Base-by-base conservation (phyloP, 305 asterid species). In the Lippia alba region DNA sequence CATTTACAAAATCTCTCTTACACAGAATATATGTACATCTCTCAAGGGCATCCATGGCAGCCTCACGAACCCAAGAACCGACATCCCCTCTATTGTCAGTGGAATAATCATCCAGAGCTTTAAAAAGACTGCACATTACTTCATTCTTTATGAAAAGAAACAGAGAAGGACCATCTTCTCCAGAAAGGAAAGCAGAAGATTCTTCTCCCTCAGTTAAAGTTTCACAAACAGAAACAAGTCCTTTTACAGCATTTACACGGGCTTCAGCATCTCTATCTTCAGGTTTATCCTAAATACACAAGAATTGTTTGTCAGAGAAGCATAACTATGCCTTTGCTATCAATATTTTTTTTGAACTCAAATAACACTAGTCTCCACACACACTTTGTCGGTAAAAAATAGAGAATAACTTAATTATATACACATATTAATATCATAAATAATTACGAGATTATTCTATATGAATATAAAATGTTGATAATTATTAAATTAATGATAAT, bases 31-130 rank as follows among this genome's bases (percentile, higher is more conserved):
- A 92, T 66, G 96, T 83, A 64, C 96, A 92, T 74, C 82, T 92
- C 87, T 92, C 99, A 61, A 92, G 96, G 69, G 96, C 97, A 72
- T 84, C 82, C 84, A 94, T 85, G 69, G 99, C 96, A 69, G 98
- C 97, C 76, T 90, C 97, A 83, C 99, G 99, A 71, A 92, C 91
- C 99, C 99, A 94, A 68, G 98, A 94, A 70, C 99, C 99, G 48
- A 94, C 92, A 76, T 94, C 99, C 16, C 99, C 99, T 80, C 97
- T 82, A 82, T 94, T 94, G 79, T 94, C 99, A 59, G 87, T 88
- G 67, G 98, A 89, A 80, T 94, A 94, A 86, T 94, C 99, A 60
- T 94, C 97, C 62, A 94, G 82, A 81, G 98, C 94, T 77, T 76
- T 89, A 71, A 92, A 84, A 65, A 94, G 89, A 82, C 84, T 84